A percentile compares a stretch with the other conserved stretches of the same genome.
phyloP scores from a whole-genome alignment of 176 grass and related monocot species.

The Poa annua region DNA sequence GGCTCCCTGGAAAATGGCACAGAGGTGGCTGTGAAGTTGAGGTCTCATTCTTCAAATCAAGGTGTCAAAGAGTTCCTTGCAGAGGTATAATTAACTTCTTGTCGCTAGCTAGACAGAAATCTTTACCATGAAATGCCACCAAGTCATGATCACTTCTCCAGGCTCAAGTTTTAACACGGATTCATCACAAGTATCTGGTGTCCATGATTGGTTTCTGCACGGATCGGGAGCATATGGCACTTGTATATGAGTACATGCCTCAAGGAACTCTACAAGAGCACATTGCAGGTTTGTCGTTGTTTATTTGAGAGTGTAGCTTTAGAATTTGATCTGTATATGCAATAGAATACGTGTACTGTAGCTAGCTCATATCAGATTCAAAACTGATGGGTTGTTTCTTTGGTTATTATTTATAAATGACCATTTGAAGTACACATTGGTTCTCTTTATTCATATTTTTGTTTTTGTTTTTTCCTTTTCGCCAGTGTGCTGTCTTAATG shows the following conservation, averaged over 20 bases:
- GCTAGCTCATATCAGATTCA: not conserved
- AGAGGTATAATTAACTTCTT: not conserved
- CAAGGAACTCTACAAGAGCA: constrained; percentile 36
- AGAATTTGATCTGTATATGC: not conserved
- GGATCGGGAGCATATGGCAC: constrained; percentile 56
- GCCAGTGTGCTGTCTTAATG: no score
- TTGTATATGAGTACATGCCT: constrained; percentile 75
- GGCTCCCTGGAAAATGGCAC: no score
- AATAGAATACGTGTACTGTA: not conserved
- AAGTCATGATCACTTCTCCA: not conserved
- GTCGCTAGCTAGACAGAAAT: not conserved
- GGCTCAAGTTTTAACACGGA: constrained; percentile 60
- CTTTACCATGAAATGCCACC: not conserved
- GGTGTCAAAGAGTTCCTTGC: no score
- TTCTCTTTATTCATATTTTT: no score
- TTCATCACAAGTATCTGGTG: constrained; percentile 71
- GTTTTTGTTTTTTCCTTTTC: no score
- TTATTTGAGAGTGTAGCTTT: not conserved
- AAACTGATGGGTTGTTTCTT: not conserved
- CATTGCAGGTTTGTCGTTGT: constrained; percentile 41
- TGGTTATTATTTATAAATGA: not conserved
- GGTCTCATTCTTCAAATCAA: no score
- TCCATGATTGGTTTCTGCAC: constrained; percentile 70
- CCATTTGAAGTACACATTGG: no score
- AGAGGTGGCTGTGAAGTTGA: no score